Conservation (phyloP, 768 basidiomycete species). For the Suillus hirtellus region DNA sequence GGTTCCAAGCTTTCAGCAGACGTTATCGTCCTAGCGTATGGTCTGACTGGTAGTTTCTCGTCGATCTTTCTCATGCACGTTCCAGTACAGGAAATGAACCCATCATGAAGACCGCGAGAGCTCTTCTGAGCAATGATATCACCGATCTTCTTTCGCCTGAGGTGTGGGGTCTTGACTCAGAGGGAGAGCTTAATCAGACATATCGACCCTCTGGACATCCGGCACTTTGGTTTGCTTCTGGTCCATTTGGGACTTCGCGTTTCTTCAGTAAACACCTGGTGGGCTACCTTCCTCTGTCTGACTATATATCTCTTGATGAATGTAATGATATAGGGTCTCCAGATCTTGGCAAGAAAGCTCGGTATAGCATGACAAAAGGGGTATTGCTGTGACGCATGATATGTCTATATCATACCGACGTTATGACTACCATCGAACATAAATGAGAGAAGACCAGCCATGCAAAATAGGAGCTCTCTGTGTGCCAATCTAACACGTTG, state of each 20-base stretch:
- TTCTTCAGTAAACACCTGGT: neutral
- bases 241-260: neutral
- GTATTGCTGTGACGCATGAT: neutral
- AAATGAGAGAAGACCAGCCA: slow-evolving; percentile 59
- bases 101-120: neutral
- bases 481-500: slow-evolving; percentile 84
- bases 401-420: neutral
- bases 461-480: slow-evolving; percentile 50
- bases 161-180: neutral
- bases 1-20: neutral
- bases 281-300: neutral
- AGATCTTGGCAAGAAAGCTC: neutral
- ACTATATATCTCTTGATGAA: neutral
- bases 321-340: neutral
- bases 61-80: neutral
- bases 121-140: neutral
- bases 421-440: slow-evolving; percentile 56
- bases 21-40: neutral
- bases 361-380: neutral
- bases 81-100: neutral
- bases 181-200: neutral
- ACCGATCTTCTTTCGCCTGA: neutral
- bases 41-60: neutral
- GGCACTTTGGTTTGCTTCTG: neutral
- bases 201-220: neutral